phyloP scores from a whole-genome alignment of 805 yeast species.

The Metschnikowia hibisci region DNA sequence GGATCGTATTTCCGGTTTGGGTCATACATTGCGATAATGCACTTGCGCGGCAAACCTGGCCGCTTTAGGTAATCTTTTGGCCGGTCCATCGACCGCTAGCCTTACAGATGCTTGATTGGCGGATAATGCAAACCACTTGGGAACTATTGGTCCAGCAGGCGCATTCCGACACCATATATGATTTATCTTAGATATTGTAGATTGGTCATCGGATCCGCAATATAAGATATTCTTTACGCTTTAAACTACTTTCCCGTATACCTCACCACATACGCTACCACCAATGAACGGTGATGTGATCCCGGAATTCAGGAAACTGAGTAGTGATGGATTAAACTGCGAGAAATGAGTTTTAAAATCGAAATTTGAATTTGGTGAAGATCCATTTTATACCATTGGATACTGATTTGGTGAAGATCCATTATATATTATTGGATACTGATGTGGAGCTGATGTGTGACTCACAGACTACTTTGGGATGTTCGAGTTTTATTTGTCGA shows the following conservation, averaged over 20 bases:
- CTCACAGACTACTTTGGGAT: too few relatives aligned
- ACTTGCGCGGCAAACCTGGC: slow-evolving; percentile 2
- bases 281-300: too few relatives aligned
- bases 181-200: neutral
- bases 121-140: neutral
- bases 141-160: neutral
- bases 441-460: too few relatives aligned
- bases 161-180: neutral
- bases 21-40: slow-evolving; percentile 1
- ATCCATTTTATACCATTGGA: too few relatives aligned
- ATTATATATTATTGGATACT: too few relatives aligned
- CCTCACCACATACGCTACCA: too few relatives aligned
- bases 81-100: neutral
- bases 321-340: too few relatives aligned
- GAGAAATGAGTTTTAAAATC: too few relatives aligned
- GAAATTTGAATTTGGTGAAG: too few relatives aligned
- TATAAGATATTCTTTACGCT: neutral
- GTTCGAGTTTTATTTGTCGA: too few relatives aligned
- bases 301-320: too few relatives aligned
- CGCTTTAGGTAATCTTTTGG: neutral
- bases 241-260: neutral
- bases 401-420: too few relatives aligned
- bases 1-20: slow-evolving; percentile 2
- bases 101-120: neutral
- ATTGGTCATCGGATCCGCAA: neutral